These are phyloP conservation scores for Coemansia sp. DNA, from an alignment of 192 early-diverging fungal genomes.

Conservation along the genomic window DNA sequence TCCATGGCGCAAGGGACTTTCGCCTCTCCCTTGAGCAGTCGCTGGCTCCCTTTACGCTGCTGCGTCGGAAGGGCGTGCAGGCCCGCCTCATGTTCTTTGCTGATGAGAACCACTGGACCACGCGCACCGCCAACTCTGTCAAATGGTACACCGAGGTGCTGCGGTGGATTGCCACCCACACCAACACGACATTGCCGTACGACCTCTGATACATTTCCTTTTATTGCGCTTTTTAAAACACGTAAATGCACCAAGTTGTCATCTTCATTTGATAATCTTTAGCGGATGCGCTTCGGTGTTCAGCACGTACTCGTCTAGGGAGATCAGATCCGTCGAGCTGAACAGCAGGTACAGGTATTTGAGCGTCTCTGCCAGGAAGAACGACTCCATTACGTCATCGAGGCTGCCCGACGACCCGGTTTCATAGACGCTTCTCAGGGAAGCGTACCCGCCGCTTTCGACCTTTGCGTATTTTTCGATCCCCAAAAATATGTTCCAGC, in stretches of 20 bases:
- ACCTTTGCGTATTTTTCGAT: conserved; percentile 81
- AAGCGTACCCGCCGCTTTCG: conserved; percentile 61
- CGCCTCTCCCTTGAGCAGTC: conserved; percentile 69
- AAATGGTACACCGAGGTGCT: conserved; percentile 70
- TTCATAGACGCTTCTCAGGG: conserved; percentile 31
- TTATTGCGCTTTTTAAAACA: no score
- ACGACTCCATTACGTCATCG: conserved; percentile 65
- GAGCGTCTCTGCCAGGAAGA: conserved; percentile 93
- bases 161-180: conserved; percentile 54
- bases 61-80: conserved; percentile 68
- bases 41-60: conserved; percentile 69
- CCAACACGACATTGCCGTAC: conserved; percentile 35
- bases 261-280: conserved; percentile 32
- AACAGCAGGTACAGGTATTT: conserved; percentile 95
- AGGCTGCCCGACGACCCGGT: neutral
- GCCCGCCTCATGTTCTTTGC: conserved; percentile 73
- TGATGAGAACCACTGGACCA: conserved; percentile 71
- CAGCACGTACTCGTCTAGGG: conserved; percentile 84
- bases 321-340: conserved; percentile 62
- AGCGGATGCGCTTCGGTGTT: conserved; percentile 97
- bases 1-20: conserved; percentile 71
- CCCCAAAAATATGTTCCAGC: conserved; percentile 82
- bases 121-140: conserved; percentile 67
- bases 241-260: no score
- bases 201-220: neutral